Evolutionary conservation across 768 basidiomycete species (phyloP).

Genomic region (Leccinellum luteum): DNA sequence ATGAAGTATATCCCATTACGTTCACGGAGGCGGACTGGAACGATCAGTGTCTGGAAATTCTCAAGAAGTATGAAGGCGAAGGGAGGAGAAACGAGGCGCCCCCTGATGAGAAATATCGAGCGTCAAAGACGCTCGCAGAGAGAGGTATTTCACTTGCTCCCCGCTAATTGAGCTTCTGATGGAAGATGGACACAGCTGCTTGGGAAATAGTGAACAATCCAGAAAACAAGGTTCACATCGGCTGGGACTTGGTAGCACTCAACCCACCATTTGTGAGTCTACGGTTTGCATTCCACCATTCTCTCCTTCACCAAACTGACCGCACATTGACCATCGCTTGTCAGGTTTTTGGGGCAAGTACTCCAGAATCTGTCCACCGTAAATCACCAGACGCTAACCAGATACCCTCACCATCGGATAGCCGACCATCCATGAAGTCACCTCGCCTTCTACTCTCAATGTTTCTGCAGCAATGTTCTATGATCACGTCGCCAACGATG

Average conservation of each 20-base stretch:
- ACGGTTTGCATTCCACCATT: too few relatives aligned
- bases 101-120: constrained; percentile 44
- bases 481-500: background rate
- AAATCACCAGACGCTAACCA: background rate
- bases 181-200: constrained; percentile 33
- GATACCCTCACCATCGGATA: background rate
- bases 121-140: constrained; percentile 67
- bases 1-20: constrained; percentile 22
- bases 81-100: constrained; percentile 42
- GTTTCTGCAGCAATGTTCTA: background rate
- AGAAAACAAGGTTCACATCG: constrained; percentile 30
- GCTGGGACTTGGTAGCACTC: constrained; percentile 40
- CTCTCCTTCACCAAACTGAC: background rate
- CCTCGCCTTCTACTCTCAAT: background rate
- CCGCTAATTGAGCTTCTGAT: background rate
- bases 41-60: constrained; percentile 36
- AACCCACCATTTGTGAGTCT: constrained; percentile 39
- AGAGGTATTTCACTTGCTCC: constrained; percentile 29
- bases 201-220: constrained; percentile 42
- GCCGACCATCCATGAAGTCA: background rate
- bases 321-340: background rate
- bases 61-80: constrained; percentile 44
- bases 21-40: constrained; percentile 46
- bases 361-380: background rate
- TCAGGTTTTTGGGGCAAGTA: background rate